Evolutionary conservation across 495 filamentous ascomycete genomes (phyloP).

Genomic region (Hapsidospora chrysogenum): DNA sequence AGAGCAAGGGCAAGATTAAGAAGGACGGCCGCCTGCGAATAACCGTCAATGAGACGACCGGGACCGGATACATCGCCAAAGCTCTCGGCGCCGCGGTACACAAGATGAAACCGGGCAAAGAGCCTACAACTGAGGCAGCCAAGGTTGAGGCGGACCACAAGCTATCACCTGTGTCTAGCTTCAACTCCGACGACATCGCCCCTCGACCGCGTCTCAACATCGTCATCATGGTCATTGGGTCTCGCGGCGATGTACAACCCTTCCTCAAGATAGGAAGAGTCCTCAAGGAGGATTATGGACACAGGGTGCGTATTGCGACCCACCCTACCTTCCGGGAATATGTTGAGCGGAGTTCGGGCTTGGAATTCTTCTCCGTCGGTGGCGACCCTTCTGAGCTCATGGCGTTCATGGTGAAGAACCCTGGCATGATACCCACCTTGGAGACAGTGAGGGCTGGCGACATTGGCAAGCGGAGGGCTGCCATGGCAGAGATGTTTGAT

Average conservation of each 20-base stretch:
- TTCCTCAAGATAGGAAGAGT: constrained; percentile 52
- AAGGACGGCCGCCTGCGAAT: constrained; percentile 55
- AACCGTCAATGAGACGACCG: constrained; percentile 48
- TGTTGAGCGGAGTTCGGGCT: constrained; percentile 42
- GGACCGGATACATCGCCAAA: constrained; percentile 50
- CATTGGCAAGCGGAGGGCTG: constrained; percentile 43
- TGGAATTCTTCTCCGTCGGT: constrained; percentile 70
- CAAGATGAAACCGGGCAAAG: constrained; percentile 13
- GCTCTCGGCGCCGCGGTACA: constrained; percentile 42
- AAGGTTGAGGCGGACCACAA: not conserved
- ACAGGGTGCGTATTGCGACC: constrained; percentile 63
- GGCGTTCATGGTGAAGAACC: constrained; percentile 80
- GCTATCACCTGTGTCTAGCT: constrained; percentile 7
- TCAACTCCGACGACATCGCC: constrained; percentile 16
- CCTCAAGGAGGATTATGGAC: constrained; percentile 44
- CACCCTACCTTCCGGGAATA: constrained; percentile 55
- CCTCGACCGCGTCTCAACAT: constrained; percentile 44
- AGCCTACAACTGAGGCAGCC: not conserved
- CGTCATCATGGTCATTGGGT: constrained; percentile 67
- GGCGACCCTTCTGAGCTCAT: constrained; percentile 68
- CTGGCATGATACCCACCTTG: constrained; percentile 58
- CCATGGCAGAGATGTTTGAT: constrained; percentile 53
- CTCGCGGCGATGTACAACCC: constrained; percentile 64
- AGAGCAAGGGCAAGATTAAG: constrained; percentile 46
- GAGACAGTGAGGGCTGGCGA: constrained; percentile 51